Base-by-base conservation (phyloP, 2,329 filamentous ascomycete species). In the Cladosporium velox region DNA sequence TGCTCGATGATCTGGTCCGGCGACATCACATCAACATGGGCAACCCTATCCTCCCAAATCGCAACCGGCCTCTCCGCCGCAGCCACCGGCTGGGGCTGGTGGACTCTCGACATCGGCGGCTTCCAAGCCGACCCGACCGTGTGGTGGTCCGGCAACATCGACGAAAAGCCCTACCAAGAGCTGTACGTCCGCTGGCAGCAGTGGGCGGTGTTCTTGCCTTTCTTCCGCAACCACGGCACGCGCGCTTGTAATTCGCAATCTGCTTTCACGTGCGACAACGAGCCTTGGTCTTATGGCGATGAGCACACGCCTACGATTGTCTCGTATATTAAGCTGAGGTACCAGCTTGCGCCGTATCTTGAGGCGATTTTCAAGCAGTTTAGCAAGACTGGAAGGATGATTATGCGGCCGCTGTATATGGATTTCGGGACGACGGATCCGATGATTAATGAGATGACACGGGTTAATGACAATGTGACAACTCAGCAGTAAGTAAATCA, bases 391-490 rank as follows among this genome's bases (percentile, higher is more conserved):
- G 75, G 77, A 3, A 63, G 75, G 1, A 75, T 75, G 70, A 79
- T 79, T 14, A 76, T 79, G 76, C 68, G 78, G 0, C 77, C 78
- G 0, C 67, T 79, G 55, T 79, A 75, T 41, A 77, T 79, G 77
- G 78, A 80, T 59, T 79, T 79, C 47, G 70, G 73, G 41, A 67
- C 65, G 11, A 73, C 72, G 0, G 77, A 79, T 65, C 67, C 70
- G 1, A 71, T 69, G 64, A 68, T 75, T 28, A 12, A 47, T 1
- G 38, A 66, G 10, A 65, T 70, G 67, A 76, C 76, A 1, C 65
- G 47, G 21, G 66, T 64, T 15, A 79, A 78, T 64, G 71, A 64
- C 28, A 78, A 79, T 51, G 69, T 70, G 32, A 78, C 77, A 0
- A 79, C 76, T 2, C 76, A 79, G 68, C 51, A 54, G 51, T 54